These are phyloP conservation scores for Albifimbria verrucaria DNA, from an alignment of 2,329 filamentous ascomycete species.

Conservation along the genomic window DNA sequence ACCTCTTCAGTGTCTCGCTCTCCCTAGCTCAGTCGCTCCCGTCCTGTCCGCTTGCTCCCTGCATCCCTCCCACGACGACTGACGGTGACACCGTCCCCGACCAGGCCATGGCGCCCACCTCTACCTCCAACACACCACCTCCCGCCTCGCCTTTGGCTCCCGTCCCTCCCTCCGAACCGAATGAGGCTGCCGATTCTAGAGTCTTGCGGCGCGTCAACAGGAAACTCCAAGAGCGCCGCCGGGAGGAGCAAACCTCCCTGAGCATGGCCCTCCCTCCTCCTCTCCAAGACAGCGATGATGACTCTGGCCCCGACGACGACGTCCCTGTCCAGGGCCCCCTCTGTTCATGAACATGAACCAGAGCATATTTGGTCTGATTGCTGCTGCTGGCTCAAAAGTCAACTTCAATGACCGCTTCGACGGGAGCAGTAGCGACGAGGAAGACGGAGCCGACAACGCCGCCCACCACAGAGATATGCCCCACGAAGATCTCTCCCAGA, in stretches of 20 bases:
- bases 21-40: no score
- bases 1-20: no score
- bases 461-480: slow-evolving; percentile 42
- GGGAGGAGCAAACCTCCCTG: slow-evolving; percentile 29
- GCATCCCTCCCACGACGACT: no score
- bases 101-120: slow-evolving; percentile 1
- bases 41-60: no score
- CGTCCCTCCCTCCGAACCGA: slow-evolving; percentile 13
- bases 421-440: slow-evolving; percentile 76
- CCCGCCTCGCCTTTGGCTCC: slow-evolving; percentile 14
- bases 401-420: slow-evolving; percentile 82
- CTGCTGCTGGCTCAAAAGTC: slow-evolving; percentile 77
- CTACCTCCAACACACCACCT: slow-evolving; percentile 14
- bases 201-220: slow-evolving; percentile 35
- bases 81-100: slow-evolving; percentile 1
- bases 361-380: slow-evolving; percentile 89
- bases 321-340: slow-evolving; percentile 39
- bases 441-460: slow-evolving; percentile 47
- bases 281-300: slow-evolving; percentile 47
- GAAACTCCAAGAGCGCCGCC: slow-evolving; percentile 44
- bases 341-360: slow-evolving; percentile 80
- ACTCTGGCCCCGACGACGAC: slow-evolving; percentile 47
- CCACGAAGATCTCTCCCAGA: slow-evolving; percentile 34
- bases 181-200: slow-evolving; percentile 26
- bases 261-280: slow-evolving; percentile 49